phyloP scores from a whole-genome alignment of 345 rosid genomes.

The Cardamine resedifolia region DNA sequence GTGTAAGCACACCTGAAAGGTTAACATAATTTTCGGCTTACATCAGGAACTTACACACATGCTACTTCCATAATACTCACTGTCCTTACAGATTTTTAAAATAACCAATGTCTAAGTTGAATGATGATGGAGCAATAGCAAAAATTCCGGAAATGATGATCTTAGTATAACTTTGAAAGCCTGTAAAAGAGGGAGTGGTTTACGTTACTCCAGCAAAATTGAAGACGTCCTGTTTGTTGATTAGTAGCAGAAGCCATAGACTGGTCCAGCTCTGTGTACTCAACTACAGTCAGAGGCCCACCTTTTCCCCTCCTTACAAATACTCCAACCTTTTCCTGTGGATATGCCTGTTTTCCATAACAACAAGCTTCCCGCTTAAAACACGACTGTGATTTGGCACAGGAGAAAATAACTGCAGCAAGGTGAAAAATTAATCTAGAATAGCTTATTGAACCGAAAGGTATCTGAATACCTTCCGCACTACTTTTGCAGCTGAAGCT shows the following conservation, averaged over 20 bases:
- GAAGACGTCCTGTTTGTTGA: slow-evolving; percentile 94
- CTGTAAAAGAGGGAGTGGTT: not conserved
- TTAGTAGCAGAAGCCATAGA: slow-evolving; percentile 84
- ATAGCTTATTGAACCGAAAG: not conserved
- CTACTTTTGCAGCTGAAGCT: slow-evolving; percentile 96
- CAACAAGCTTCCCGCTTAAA: slow-evolving; percentile 10
- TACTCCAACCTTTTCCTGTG: slow-evolving; percentile 99
- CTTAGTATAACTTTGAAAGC: not conserved
- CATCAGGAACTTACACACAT: not conserved
- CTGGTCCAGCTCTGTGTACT: slow-evolving; percentile 89
- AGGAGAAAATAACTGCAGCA: not conserved
- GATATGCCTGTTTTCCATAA: slow-evolving; percentile 65
- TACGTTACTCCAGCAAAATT: slow-evolving; percentile 99
- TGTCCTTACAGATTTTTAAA: not conserved
- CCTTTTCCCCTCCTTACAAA: slow-evolving; percentile 97
- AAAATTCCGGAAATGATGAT: not conserved
- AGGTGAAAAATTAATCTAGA: not conserved
- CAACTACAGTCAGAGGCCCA: slow-evolving; percentile 95
- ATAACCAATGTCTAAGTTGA: not conserved
- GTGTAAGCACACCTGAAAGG: slow-evolving; percentile 87
- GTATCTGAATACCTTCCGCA: slow-evolving; percentile 66
- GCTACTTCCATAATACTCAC: not conserved
- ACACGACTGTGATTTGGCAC: not conserved
- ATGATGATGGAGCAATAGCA: not conserved
- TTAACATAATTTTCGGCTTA: slow-evolving; percentile 11